A percentile compares a stretch with the other conserved stretches of the same genome.
These are phyloP conservation scores for Diaporthe eres DNA, from an alignment of 2,329 filamentous ascomycete species.

Conservation along the genomic window DNA sequence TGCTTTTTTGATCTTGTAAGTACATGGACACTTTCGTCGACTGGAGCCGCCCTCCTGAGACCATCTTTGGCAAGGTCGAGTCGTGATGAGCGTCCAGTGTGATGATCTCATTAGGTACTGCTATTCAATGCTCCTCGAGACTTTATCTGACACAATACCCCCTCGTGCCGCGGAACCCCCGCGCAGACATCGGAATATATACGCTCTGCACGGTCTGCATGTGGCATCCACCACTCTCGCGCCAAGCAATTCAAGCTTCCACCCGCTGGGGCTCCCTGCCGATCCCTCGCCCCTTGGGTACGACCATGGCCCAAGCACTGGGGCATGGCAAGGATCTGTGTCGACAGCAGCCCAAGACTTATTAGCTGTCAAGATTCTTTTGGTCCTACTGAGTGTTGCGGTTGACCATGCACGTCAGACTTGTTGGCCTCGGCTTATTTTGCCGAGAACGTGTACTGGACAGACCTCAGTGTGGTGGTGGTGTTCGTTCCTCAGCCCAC, in stretches of 20 bases:
- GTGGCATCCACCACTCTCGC: slow-evolving; percentile 9
- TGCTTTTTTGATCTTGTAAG: neutral
- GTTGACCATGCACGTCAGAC: neutral
- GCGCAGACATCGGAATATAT: slow-evolving; percentile 4
- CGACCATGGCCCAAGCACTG: slow-evolving; percentile 11
- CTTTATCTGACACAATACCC: neutral
- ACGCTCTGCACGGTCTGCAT: slow-evolving; percentile 23
- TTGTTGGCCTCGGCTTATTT: neutral
- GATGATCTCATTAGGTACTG: neutral
- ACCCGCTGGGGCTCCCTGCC: slow-evolving; percentile 13
- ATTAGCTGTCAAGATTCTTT: neutral
- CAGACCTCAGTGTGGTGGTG: neutral
- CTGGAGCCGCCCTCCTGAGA: neutral
- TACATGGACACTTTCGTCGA: neutral
- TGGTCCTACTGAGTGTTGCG: neutral
- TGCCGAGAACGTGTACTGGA: neutral
- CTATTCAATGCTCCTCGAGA: neutral
- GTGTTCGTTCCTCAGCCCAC: neutral
- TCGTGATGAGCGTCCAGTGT: neutral
- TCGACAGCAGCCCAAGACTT: neutral
- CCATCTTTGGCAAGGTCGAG: neutral
- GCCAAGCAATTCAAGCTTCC: slow-evolving; percentile 25
- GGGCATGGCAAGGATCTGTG: slow-evolving; percentile 13
- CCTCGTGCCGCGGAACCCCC: neutral
- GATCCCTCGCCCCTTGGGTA: slow-evolving; percentile 16